These are phyloP conservation scores for Penicillium sp. DNA, from an alignment of 2,329 filamentous ascomycete genomes.

Conservation along the genomic window DNA sequence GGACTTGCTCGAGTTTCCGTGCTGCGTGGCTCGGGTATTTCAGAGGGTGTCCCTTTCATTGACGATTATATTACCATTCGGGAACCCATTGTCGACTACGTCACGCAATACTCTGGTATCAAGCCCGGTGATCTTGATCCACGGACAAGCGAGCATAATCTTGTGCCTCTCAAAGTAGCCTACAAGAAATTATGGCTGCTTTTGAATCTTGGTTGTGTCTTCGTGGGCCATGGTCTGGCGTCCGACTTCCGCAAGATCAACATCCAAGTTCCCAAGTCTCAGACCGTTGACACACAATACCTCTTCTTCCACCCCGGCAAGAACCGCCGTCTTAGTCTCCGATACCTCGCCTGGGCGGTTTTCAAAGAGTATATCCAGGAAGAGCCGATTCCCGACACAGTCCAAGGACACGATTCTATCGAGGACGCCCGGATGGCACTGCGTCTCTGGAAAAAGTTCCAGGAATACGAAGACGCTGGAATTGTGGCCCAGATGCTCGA, in stretches of 20 bases:
- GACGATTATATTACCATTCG: conserved; percentile 94
- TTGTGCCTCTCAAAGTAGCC: conserved; percentile 82
- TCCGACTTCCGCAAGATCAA: conserved; percentile 98
- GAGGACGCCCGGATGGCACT: conserved; percentile 91
- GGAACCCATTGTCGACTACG: conserved; percentile 89
- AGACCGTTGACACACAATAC: conserved; percentile 92
- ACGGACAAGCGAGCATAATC: conserved; percentile 71
- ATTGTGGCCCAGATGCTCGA: conserved; percentile 79
- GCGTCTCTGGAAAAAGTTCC: conserved; percentile 83
- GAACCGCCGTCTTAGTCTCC: conserved; percentile 81
- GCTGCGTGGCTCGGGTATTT: conserved; percentile 70
- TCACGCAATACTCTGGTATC: conserved; percentile 93
- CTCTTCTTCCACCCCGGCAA: conserved; percentile 81
- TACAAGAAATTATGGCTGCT: conserved; percentile 99
- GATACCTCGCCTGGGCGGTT: conserved; percentile 87
- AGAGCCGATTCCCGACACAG: conserved; percentile 54
- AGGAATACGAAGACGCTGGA: conserved; percentile 83
- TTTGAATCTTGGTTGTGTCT: conserved; percentile 88
- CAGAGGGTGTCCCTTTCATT: conserved; percentile 84
- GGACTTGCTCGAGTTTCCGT: conserved; percentile 92
- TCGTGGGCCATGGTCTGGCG: conserved; percentile 88
- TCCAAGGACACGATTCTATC: conserved; percentile 76
- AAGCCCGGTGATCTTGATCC: conserved; percentile 80
- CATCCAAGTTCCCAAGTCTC: conserved; percentile 84
- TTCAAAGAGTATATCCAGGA: conserved; percentile 93